Conservation (phyloP, 305 asterid species). For the Nicotiana rustica region DNA sequence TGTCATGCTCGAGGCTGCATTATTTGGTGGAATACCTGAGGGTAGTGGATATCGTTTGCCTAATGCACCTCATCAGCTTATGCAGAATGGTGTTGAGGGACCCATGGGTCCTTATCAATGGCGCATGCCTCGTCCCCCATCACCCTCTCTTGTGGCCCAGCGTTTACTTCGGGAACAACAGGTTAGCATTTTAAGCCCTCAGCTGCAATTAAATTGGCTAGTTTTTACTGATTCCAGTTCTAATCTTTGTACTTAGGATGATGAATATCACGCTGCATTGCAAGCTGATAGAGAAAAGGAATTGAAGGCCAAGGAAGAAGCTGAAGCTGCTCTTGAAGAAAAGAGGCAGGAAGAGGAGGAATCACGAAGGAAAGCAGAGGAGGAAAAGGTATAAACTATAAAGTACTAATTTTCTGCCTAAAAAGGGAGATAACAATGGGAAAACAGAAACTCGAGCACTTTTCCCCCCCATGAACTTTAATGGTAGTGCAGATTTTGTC, state of each 20-base stretch:
- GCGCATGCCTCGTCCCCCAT: conserved; percentile 78
- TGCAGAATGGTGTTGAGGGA: conserved; percentile 68
- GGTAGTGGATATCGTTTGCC: conserved; percentile 70
- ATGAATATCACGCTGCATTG: conserved; percentile 89
- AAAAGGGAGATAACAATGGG: background rate
- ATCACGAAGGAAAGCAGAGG: conserved; percentile 60
- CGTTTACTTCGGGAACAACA: conserved; percentile 93
- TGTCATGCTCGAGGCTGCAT: conserved; percentile 98
- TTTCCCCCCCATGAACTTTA: background rate
- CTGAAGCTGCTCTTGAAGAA: conserved; percentile 87
- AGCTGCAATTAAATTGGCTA: conserved; percentile 27
- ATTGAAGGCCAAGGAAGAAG: conserved; percentile 93
- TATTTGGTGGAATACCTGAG: conserved; percentile 97
- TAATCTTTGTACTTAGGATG: conserved; percentile 65
- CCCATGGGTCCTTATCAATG: conserved; percentile 54
- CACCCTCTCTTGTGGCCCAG: conserved; percentile 97
- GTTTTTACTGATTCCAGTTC: conserved; percentile 24
- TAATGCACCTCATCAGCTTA: conserved; percentile 63
- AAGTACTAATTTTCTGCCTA: conserved; percentile 6
- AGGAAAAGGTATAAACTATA: conserved; percentile 66
- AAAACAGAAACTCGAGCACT: background rate
- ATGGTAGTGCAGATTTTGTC: conserved; percentile 6
- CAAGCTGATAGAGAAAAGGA: conserved; percentile 99
- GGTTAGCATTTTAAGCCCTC: conserved; percentile 55
- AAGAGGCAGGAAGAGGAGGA: conserved; percentile 87